Evolutionary conservation across 345 rosid genomes (phyloP), one percentile per base, ranked within the genome.

Genomic region (Bruguiera sexangula): DNA sequence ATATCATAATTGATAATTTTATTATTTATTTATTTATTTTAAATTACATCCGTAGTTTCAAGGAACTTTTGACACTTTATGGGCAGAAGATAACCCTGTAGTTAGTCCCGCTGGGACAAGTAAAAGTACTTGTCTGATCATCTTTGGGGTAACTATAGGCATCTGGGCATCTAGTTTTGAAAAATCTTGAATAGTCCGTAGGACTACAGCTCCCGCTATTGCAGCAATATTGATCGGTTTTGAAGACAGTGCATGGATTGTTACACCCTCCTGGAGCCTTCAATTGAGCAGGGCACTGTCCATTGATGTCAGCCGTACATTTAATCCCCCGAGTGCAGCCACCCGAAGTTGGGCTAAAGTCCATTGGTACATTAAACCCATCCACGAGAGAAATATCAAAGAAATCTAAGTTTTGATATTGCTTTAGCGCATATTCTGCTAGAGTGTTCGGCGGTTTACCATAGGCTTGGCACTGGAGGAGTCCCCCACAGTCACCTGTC

Each of bases 71-170:
- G 15, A 55, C 5, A 1, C 53, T 59, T 21, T 43, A 53, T n/a
- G 78, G 82, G 67, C 80, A 81, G 71, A 81, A 75, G 2, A 75
- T 69, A 11, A 78, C 82, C 71, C 55, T 81, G 31, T 75, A 75
- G 31, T 82, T 32, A 1, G 82, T 82, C 46, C 79, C 82, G 1
- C 32, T n/a, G 3, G 80, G 78, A 30, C 82, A 82, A 61, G 79
- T 64, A 27, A 78, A 82, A 22, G 26, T 0, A 34, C 82, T 82
- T 48, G 79, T 72, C 13, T 64, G 69, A 48, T 80, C 85, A 73
- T 85, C 89, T 32, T 83, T 81, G 13, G 85, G 89, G n/a, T 81
- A 85, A 72, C 83, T 82, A 59, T 83, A 83, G n/a, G 79, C 86
- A 56, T 83, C 86, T 3, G 89, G 89, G 66, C 89, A 83, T 58